These are phyloP conservation scores for Coprinopsis sp. DNA, from an alignment of 768 basidiomycete genomes.

Conservation along the genomic window DNA sequence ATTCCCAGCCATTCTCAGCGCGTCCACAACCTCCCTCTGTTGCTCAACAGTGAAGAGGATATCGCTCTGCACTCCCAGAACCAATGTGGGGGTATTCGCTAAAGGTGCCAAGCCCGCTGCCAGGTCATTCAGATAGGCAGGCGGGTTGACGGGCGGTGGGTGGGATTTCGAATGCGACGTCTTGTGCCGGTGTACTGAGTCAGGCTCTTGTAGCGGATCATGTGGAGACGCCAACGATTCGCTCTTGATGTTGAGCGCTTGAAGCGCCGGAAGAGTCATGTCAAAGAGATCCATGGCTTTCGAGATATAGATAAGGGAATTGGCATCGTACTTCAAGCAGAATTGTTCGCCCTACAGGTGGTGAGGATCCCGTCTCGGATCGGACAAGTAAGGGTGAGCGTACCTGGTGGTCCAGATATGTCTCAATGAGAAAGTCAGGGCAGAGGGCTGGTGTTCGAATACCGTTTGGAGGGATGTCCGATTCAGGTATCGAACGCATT, in stretches of 20 bases:
- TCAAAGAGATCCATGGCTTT: constrained; percentile 99
- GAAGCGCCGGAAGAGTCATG: constrained; percentile 76
- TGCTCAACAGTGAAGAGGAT: constrained; percentile 97
- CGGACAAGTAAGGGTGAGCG: constrained; percentile 38
- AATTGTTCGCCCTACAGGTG: constrained; percentile 82
- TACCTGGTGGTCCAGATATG: constrained; percentile 95
- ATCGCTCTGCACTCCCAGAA: constrained; percentile 95
- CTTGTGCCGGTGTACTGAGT: too few species aligned
- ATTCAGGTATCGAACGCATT: constrained; percentile 41
- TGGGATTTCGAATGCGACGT: constrained; percentile 64
- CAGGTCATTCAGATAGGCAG: constrained; percentile 72
- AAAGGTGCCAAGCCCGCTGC: constrained; percentile 76
- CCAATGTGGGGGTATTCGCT: constrained; percentile 69
- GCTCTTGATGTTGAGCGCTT: constrained; percentile 55
- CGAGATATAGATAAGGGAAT: constrained; percentile 96
- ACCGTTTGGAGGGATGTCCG: constrained; percentile 22
- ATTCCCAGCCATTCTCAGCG: constrained; percentile 87
- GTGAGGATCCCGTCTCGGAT: constrained; percentile 31
- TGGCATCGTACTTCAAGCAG: constrained; percentile 98
- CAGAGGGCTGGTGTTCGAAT: constrained; percentile 71
- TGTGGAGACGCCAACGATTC: constrained; percentile 19
- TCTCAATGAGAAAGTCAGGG: constrained; percentile 97
- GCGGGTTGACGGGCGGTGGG: constrained; percentile 65
- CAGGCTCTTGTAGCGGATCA: constrained; percentile 13
- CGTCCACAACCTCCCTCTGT: constrained; percentile 91